phyloP scores from a whole-genome alignment of 768 basidiomycete species.

The Daedaleopsis sinensis region DNA sequence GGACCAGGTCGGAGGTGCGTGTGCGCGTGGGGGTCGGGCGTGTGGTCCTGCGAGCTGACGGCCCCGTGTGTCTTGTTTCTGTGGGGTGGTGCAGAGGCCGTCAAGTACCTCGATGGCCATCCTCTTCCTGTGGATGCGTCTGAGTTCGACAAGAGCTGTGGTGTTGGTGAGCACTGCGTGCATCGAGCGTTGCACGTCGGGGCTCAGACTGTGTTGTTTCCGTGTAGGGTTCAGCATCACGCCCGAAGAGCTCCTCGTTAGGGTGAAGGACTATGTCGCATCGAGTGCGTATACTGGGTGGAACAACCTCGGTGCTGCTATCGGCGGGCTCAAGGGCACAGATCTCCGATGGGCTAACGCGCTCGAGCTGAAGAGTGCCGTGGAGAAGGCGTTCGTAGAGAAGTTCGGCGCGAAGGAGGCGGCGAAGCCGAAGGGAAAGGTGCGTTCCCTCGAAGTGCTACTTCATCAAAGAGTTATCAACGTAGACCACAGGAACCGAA shows the following conservation, averaged over 20 bases:
- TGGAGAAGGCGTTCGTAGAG: slow-evolving; percentile 68
- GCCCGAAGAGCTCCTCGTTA: slow-evolving; percentile 56
- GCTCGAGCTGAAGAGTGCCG: slow-evolving; percentile 81
- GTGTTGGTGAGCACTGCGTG: slow-evolving; percentile 68
- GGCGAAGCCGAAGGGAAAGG: slow-evolving; percentile 69
- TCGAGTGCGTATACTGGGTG: slow-evolving; percentile 66
- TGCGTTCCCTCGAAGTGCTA: slow-evolving; percentile 26
- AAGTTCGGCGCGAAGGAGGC: slow-evolving; percentile 75
- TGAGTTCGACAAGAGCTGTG: slow-evolving; percentile 79
- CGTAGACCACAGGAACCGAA: slow-evolving; percentile 47
- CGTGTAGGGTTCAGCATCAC: slow-evolving; percentile 78
- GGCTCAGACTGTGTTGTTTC: slow-evolving; percentile 5
- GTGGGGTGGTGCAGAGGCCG: slow-evolving; percentile 54
- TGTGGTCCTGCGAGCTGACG: not conserved
- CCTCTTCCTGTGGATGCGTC: slow-evolving; percentile 61
- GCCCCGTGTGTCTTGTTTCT: not conserved
- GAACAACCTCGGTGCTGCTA: slow-evolving; percentile 69
- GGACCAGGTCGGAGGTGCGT: slow-evolving; percentile 87
- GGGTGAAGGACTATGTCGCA: slow-evolving; percentile 60
- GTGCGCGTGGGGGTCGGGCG: not conserved
- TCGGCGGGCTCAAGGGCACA: slow-evolving; percentile 64
- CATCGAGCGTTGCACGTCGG: not conserved
- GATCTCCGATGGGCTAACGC: slow-evolving; percentile 82
- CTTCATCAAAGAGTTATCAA: not conserved
- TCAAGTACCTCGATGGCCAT: slow-evolving; percentile 71